These are phyloP conservation scores for Larix kaempferi DNA, from an alignment of 75 land plant genomes.

Conservation along the genomic window DNA sequence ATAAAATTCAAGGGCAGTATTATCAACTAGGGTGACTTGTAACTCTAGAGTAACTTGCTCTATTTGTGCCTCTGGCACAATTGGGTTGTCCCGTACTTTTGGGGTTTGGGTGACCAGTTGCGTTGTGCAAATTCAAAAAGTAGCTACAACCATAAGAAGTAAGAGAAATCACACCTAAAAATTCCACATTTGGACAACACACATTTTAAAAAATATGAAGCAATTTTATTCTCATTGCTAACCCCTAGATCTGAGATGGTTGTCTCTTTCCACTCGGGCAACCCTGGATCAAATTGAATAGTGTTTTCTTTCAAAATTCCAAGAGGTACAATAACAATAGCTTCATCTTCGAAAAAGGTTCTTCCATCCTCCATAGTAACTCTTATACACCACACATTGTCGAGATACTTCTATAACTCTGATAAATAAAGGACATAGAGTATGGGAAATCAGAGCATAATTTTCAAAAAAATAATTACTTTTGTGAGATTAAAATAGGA, in stretches of 20 bases:
- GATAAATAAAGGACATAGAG: background rate
- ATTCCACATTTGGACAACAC: constrained; percentile 55
- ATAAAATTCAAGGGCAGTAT: too few relatives aligned
- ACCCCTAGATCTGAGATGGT: constrained; percentile 44
- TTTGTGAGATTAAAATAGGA: too few relatives aligned
- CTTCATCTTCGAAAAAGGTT: constrained; percentile 43
- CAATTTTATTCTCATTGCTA: constrained; percentile 60
- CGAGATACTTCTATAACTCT: constrained; percentile 32
- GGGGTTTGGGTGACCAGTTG: constrained; percentile 53
- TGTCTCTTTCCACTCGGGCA: constrained; percentile 48
- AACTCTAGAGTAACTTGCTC: too few relatives aligned
- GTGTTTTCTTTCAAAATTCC: constrained; percentile 37
- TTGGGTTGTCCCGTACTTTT: too few relatives aligned
- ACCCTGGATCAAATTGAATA: constrained; percentile 41
- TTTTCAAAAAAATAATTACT: too few relatives aligned
- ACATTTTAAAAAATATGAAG: constrained; percentile 42
- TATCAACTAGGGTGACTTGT: too few relatives aligned
- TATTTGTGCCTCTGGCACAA: too few relatives aligned
- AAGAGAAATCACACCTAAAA: constrained; percentile 45
- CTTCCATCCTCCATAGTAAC: constrained; percentile 32
- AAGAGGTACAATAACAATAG: constrained; percentile 40
- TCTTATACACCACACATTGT: constrained; percentile 23
- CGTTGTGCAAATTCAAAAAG: constrained; percentile 55
- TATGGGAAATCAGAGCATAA: too few relatives aligned
- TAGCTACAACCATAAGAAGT: constrained; percentile 59